Evolutionary conservation across 2,329 filamentous ascomycete genomes (phyloP).

Genomic region (Colletotrichum neosansevieriae): DNA sequence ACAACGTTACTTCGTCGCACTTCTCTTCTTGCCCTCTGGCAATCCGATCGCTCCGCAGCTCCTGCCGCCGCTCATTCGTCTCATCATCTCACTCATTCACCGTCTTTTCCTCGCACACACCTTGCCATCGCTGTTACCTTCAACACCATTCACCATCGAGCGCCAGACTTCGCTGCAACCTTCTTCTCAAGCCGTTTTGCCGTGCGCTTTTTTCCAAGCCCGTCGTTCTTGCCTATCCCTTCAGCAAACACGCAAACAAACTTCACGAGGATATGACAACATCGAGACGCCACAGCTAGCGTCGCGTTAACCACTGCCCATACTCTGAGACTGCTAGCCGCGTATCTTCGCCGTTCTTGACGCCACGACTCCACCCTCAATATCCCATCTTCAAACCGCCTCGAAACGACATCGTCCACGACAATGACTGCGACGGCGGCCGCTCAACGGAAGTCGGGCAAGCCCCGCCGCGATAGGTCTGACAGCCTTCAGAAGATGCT

Average conservation of each 20-base stretch:
- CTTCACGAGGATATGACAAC: constrained; percentile 22
- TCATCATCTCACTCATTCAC: constrained; percentile 17
- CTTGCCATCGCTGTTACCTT: neutral
- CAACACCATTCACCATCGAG: constrained; percentile 22
- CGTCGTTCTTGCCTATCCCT: neutral
- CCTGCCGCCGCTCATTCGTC: neutral
- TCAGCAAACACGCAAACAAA: constrained; percentile 20
- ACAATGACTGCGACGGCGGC: constrained; percentile 29
- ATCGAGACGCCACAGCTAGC: constrained; percentile 22
- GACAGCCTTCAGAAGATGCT: constrained; percentile 68
- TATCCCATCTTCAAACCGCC: constrained; percentile 13
- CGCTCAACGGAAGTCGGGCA: constrained; percentile 10
- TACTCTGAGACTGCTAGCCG: constrained; percentile 21
- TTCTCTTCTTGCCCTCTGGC: neutral
- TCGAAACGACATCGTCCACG: neutral
- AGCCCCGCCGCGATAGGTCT: constrained; percentile 22
- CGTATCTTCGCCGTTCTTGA: constrained; percentile 6
- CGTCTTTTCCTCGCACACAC: constrained; percentile 22
- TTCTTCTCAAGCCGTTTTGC: neutral
- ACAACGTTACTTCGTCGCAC: constrained; percentile 25
- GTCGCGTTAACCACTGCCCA: constrained; percentile 15
- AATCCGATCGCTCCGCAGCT: neutral
- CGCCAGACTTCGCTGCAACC: constrained; percentile 6
- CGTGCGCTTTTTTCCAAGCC: neutral
- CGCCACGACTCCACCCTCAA: constrained; percentile 27